Evolutionary conservation across 2,329 filamentous ascomycete species (phyloP).

Genomic region (Fusarium marasasianum): DNA sequence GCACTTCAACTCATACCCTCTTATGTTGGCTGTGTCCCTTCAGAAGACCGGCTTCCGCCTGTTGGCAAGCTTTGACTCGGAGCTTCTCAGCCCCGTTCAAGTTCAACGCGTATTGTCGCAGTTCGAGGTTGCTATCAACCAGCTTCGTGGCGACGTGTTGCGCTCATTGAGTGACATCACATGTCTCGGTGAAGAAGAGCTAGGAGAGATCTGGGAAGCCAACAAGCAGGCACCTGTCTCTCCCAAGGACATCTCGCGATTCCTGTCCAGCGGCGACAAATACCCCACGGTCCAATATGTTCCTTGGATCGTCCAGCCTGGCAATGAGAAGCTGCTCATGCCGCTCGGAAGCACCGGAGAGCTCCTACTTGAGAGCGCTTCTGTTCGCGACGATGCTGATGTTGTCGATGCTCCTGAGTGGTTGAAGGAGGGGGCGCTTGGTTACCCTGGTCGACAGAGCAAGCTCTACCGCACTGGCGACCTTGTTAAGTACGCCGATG

Average conservation of each 20-base stretch:
- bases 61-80: slow-evolving; percentile 70
- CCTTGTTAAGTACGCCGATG: slow-evolving; percentile 40
- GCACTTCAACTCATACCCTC: slow-evolving; percentile 65
- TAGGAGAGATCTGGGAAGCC: slow-evolving; percentile 47
- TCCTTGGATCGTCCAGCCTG: slow-evolving; percentile 45
- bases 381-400: neutral
- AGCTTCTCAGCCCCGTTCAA: slow-evolving; percentile 59
- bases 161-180: slow-evolving; percentile 49
- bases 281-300: slow-evolving; percentile 34
- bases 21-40: slow-evolving; percentile 71
- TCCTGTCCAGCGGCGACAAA: slow-evolving; percentile 31
- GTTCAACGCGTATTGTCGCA: slow-evolving; percentile 63
- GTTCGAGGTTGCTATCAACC: slow-evolving; percentile 59
- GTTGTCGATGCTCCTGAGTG: slow-evolving; percentile 30
- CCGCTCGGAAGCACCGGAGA: slow-evolving; percentile 49
- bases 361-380: slow-evolving; percentile 49
- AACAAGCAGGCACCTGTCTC: slow-evolving; percentile 37
- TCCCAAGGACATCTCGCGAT: slow-evolving; percentile 16
- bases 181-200: slow-evolving; percentile 49
- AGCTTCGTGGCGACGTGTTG: slow-evolving; percentile 54
- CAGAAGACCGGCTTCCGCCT: slow-evolving; percentile 62
- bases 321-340: slow-evolving; percentile 38
- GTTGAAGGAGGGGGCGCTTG: slow-evolving; percentile 27
- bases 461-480: slow-evolving; percentile 40
- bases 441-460: slow-evolving; percentile 31